Conservation (phyloP, 192 early-diverging fungal genomes). For the Entomortierella lignicola region DNA sequence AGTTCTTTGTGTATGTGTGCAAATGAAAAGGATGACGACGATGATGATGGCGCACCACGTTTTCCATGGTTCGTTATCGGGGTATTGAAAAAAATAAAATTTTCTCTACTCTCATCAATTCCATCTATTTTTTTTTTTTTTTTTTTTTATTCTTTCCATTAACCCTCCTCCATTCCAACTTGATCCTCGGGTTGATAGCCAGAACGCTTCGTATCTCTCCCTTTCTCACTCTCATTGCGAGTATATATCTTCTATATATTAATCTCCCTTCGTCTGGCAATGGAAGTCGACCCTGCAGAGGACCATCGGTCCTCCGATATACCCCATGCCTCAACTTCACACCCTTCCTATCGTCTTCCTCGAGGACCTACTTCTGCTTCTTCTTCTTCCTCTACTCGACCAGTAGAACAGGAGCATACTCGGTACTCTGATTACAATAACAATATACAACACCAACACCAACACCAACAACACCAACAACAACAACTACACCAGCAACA, state of each 20-base stretch:
- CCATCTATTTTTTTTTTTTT: no score
- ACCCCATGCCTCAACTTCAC: background rate
- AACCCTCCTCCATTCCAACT: no score
- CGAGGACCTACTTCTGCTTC: background rate
- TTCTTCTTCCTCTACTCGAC: background rate
- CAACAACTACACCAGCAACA: slow-evolving; percentile 9
- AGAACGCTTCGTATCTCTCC: no score
- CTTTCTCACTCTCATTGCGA: no score
- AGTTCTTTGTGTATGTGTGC: no score
- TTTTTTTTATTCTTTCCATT: no score
- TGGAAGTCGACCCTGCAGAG: slow-evolving; percentile 12
- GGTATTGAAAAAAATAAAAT: background rate
- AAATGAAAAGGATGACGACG: no score
- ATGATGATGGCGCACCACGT: no score
- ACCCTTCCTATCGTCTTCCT: background rate
- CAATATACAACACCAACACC: background rate
- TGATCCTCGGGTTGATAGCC: no score
- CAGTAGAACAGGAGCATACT: background rate
- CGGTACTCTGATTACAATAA: background rate
- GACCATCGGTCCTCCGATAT: slow-evolving; percentile 17
- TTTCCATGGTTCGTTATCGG: no score
- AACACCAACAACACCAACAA: background rate
- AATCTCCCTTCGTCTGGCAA: background rate
- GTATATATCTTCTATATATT: background rate
- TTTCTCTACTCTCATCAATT: no score